Evolutionary conservation across 1,284 basidiomycete genomes (phyloP), one percentile per base, ranked within the genome.

Genomic region (Rhodotorula sp.): DNA sequence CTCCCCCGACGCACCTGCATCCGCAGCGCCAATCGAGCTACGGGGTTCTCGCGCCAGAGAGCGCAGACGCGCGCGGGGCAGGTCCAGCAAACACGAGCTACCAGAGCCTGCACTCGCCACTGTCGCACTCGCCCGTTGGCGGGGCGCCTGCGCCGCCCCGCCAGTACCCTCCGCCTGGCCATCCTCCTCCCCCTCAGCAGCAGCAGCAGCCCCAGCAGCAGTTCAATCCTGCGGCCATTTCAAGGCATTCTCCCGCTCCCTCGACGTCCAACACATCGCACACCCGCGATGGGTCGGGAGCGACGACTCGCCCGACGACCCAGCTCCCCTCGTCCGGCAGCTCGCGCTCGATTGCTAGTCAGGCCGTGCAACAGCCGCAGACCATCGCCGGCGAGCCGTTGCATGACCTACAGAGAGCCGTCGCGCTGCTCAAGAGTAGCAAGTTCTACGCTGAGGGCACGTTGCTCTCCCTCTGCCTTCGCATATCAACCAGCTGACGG

Each of bases 371-470:
- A 19, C 46, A 23, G 2, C 64, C 64, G 58, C 34, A 54, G 19
- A 74, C 72, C 9, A 76, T 74, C 52, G 74, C 72, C 2, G 74
- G 74, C 10, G 74, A 76, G 64, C 72, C 72, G 14, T 50, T 76
- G 53, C 74, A 76, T n/a, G 74, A 76, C 53, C 56, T 76, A 23
- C 46, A 58, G 0, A 27, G 74, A 10, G 74, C 74, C 3, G 41
- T 72, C 19, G 55, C 63, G 2, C 49, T 76, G 9, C 61, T 76
- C 45, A 74, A 70, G 58, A 65, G 67, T 27, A 70, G 66, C 64
- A 75, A 75, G 50, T 75, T 75, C 58, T 75, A 74, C 61, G 66
- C 71, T 10, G 69, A 75, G 56, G 74, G 73, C 64, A 25, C 21
- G 54, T 25, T 4, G 4, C 8, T 41, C 17, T 19, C 41, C 4